These are phyloP conservation scores for Austroboletus olivaceoglutinosus DNA, from an alignment of 1,284 basidiomycete species.

Conservation along the genomic window DNA sequence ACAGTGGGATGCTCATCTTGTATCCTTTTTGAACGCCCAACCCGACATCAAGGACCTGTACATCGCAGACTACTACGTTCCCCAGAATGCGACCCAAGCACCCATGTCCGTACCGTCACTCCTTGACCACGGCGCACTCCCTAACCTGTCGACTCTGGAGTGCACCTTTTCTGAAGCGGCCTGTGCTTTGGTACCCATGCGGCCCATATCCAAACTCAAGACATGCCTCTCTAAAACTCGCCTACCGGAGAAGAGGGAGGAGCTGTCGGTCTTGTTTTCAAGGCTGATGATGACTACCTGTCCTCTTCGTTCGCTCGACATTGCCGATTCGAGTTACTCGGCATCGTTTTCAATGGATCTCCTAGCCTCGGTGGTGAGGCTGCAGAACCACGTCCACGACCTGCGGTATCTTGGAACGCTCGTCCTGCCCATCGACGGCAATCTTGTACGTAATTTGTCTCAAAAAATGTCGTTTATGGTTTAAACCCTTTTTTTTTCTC, in stretches of 20 bases:
- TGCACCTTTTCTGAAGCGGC: conserved; percentile 67
- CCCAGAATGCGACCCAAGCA: conserved; percentile 4
- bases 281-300: conserved; percentile 44
- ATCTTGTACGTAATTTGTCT: conserved; percentile 45
- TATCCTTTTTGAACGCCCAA: conserved; percentile 54
- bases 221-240: conserved; percentile 63
- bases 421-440: conserved; percentile 39
- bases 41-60: conserved; percentile 52
- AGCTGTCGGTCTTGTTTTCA: conserved; percentile 47
- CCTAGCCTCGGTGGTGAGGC: conserved; percentile 40
- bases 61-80: conserved; percentile 53
- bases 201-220: conserved; percentile 59
- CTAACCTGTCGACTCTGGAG: conserved; percentile 51
- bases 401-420: conserved; percentile 62
- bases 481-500: conserved; percentile 5
- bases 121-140: conserved; percentile 40
- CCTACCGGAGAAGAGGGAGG: conserved; percentile 46
- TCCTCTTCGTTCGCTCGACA: conserved; percentile 50
- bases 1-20: conserved; percentile 56
- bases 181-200: conserved; percentile 48
- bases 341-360: conserved; percentile 53
- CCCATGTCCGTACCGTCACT: conserved; percentile 8
- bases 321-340: conserved; percentile 58
- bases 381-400: conserved; percentile 35
- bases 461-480: conserved; percentile 29